A percentile compares a stretch with the other conserved stretches of the same genome.
Conservation (phyloP, 2,329 filamentous ascomycete genomes). For the Delphinella strobiligena region DNA sequence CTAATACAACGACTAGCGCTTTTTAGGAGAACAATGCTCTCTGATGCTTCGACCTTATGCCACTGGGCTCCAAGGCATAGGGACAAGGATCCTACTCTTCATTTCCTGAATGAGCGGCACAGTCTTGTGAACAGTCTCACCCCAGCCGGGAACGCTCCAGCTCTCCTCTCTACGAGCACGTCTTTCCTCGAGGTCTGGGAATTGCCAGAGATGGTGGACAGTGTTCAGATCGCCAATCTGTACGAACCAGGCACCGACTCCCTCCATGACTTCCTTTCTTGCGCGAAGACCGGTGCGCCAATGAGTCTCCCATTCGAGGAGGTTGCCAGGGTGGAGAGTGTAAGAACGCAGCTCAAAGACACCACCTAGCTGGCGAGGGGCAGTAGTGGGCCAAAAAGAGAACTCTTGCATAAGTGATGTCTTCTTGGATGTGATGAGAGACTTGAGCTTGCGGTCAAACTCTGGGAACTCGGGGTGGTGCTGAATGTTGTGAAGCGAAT, state of each 20-base stretch:
- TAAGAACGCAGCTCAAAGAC: slow-evolving; percentile 95
- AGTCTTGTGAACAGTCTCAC: slow-evolving; percentile 94
- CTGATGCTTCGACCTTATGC: slow-evolving; percentile 6
- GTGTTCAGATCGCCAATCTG: slow-evolving; percentile 97
- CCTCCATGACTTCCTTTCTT: slow-evolving; percentile 93
- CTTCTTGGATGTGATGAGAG: slow-evolving; percentile 72
- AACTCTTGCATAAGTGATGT: slow-evolving; percentile 98
- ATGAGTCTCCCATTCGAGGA: slow-evolving; percentile 97
- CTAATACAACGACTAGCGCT: too few species aligned
- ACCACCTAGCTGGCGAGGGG: slow-evolving; percentile 79
- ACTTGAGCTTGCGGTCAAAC: slow-evolving; percentile 76
- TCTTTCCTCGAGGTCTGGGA: slow-evolving; percentile 89
- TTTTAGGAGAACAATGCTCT: background rate
- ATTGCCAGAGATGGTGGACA: slow-evolving; percentile 97
- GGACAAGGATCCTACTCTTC: slow-evolving; percentile 86
- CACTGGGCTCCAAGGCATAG: slow-evolving; percentile 88
- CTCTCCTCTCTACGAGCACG: slow-evolving; percentile 85
- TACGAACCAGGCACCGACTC: slow-evolving; percentile 86
- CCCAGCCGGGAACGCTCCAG: slow-evolving; percentile 92
- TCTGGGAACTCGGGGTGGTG: slow-evolving; percentile 69
- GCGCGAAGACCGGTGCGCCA: slow-evolving; percentile 89
- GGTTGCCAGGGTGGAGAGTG: slow-evolving; percentile 86
- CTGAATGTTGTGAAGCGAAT: slow-evolving; percentile 75
- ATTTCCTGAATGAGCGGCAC: slow-evolving; percentile 93
- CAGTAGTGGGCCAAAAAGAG: slow-evolving; percentile 95